These are phyloP conservation scores for Fragosphaeria purpurea DNA, from an alignment of 2,329 filamentous ascomycete species.

Conservation along the genomic window DNA sequence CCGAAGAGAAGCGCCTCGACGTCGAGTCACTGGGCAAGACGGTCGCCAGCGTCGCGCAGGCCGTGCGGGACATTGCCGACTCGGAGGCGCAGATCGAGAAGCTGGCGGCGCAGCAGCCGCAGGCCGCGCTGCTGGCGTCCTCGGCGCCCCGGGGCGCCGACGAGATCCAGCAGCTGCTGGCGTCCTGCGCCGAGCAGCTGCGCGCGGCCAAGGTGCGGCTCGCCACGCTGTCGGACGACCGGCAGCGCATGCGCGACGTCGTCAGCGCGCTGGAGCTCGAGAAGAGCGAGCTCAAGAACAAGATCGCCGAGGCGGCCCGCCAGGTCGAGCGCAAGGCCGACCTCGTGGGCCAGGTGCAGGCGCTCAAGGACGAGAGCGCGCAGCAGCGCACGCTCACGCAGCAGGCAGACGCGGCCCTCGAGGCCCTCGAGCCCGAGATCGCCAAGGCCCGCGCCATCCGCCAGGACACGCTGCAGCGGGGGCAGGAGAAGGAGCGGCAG, in stretches of 20 bases:
- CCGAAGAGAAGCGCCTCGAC: slow-evolving; percentile 40
- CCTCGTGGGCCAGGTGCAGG: slow-evolving; percentile 60
- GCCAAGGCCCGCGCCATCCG: slow-evolving; percentile 64
- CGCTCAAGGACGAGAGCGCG: slow-evolving; percentile 56
- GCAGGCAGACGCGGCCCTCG: slow-evolving; percentile 61
- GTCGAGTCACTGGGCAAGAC: slow-evolving; percentile 68
- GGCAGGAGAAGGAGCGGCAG: slow-evolving; percentile 61
- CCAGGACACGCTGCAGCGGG: slow-evolving; percentile 64
- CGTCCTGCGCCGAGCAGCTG: slow-evolving; percentile 55
- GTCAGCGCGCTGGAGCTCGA: slow-evolving; percentile 67
- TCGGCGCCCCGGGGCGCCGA: slow-evolving; percentile 54
- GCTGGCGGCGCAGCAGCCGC: slow-evolving; percentile 61
- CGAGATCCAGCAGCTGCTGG: slow-evolving; percentile 71
- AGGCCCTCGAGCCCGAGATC: slow-evolving; percentile 64
- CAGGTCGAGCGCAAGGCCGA: slow-evolving; percentile 74
- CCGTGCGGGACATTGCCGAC: slow-evolving; percentile 58
- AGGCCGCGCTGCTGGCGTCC: slow-evolving; percentile 31
- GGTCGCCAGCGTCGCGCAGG: slow-evolving; percentile 64
- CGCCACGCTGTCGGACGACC: slow-evolving; percentile 56
- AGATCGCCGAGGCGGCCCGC: slow-evolving; percentile 58
- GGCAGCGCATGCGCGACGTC: slow-evolving; percentile 58
- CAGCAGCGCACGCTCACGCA: slow-evolving; percentile 63
- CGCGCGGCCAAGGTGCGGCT: slow-evolving; percentile 54
- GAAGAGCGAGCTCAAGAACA: slow-evolving; percentile 62
- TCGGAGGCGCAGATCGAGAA: slow-evolving; percentile 65